Evolutionary conservation across 1,284 basidiomycete genomes (phyloP).

Genomic region (Rhodotorula sp.): DNA sequence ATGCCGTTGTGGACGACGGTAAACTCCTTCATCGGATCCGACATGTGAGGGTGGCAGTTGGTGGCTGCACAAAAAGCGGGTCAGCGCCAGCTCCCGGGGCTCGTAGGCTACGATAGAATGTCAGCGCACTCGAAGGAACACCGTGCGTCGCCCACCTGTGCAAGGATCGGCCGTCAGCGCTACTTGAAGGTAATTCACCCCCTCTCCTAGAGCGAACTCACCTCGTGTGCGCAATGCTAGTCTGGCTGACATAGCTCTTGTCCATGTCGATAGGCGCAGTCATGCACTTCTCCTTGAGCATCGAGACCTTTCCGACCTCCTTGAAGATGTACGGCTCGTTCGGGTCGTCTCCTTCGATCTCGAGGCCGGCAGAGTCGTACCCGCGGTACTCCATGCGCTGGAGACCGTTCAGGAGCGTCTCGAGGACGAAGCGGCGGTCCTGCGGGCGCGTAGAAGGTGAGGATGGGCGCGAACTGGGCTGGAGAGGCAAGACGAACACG

Average conservation of each 20-base stretch:
- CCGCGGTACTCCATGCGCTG: constrained; percentile 94
- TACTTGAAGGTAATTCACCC: rapidly evolving
- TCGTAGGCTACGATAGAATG: not conserved
- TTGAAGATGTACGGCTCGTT: constrained; percentile 82
- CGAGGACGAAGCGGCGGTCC: constrained; percentile 89
- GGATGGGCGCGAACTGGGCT: constrained; percentile 18
- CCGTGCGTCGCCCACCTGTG: constrained; percentile 98
- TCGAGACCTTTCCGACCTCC: constrained; percentile 96
- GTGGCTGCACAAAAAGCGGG: constrained; percentile 55
- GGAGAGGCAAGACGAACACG: constrained; percentile 32
- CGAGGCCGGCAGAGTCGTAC: constrained; percentile 95
- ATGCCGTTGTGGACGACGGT: constrained; percentile 98
- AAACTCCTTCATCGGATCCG: constrained; percentile 80
- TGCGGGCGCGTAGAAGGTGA: constrained; percentile 48
- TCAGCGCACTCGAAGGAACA: constrained; percentile 51
- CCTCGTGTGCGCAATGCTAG: constrained; percentile 91
- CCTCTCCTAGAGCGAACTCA: constrained; percentile 1
- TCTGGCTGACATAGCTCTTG: constrained; percentile 82
- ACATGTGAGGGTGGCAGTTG: constrained; percentile 96
- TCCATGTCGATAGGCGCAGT: constrained; percentile 71
- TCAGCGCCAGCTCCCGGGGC: not conserved
- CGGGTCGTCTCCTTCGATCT: constrained; percentile 87
- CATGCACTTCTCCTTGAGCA: constrained; percentile 87
- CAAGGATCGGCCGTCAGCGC: not conserved
- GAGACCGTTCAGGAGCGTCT: constrained; percentile 88